A percentile compares a stretch with the other conserved stretches of the same genome.
phyloP scores from a whole-genome alignment of 495 filamentous ascomycete species.

The Penicillium salamii region DNA sequence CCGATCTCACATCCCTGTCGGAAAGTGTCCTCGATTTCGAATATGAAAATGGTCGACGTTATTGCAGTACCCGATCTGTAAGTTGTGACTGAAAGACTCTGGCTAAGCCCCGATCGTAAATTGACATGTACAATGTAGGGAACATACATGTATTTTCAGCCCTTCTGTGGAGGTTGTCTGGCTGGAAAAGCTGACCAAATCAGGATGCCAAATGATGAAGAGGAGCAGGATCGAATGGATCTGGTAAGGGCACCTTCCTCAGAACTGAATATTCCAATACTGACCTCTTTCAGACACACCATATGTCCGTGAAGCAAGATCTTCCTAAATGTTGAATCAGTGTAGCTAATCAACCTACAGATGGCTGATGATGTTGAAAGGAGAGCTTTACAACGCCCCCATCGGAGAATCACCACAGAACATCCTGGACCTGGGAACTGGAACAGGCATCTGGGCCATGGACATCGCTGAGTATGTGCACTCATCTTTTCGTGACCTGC shows the following conservation, averaged over 20 bases:
- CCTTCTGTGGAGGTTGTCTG: not conserved
- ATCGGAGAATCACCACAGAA: conserved; percentile 45
- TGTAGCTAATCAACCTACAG: too few species aligned
- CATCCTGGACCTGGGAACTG: conserved; percentile 62
- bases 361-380: conserved; percentile 37
- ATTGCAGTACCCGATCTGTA: conserved; percentile 60
- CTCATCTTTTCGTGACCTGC: conserved; percentile 19
- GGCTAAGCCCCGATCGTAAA: too few species aligned
- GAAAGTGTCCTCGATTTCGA: conserved; percentile 31
- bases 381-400: conserved; percentile 53
- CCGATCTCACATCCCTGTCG: conserved; percentile 24
- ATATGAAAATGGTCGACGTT: conserved; percentile 61
- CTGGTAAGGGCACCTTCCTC: conserved; percentile 52
- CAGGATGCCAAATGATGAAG: conserved; percentile 54
- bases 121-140: not conserved
- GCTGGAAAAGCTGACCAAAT: not conserved
- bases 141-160: conserved; percentile 7
- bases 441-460: conserved; percentile 65
- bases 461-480: conserved; percentile 50
- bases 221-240: conserved; percentile 64
- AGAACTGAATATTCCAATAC: not conserved
- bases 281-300: conserved; percentile 7
- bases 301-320: conserved; percentile 7
- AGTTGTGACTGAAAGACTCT: too few species aligned
- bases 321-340: too few species aligned